Evolutionary conservation across 2,329 filamentous ascomycete genomes (phyloP), one percentile per base, ranked within the genome.

Genomic region (Colletotrichum sp.): DNA sequence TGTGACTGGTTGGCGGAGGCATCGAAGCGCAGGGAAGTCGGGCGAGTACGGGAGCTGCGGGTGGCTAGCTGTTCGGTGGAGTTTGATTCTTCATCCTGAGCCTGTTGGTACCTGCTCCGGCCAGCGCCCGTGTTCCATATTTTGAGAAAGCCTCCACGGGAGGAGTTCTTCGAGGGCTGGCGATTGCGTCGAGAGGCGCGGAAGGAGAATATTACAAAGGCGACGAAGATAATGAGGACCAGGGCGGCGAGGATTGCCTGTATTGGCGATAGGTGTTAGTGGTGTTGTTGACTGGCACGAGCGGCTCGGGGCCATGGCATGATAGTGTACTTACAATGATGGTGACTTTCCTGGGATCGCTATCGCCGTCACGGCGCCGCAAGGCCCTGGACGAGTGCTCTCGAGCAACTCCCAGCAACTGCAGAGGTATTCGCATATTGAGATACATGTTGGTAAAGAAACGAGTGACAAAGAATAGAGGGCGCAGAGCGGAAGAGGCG

Each of bases 161-260:
- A 24, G 8, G 30, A 63, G n/a, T 39, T 49, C 5, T 64, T 66
- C 2, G 64, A 36, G 34, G 21, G 63, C 15, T 88, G 84, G 71
- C 82, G 85, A 76, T 89, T 83, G 30, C 71, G 76, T 68, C 80
- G 81, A 18, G 80, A 52, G 64, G 75, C 75, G 52, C 81, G 80
- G 49, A 81, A 52, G 6, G 77, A 68, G 32, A 82, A 74, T 34
- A 78, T 69, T 44, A 78, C 57, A 55, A 79, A 75, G 52, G 73
- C 75, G 12, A 81, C 39, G 18, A 81, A 71, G 24, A 79, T 81
- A n/a, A 81, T 32, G 30, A 79, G 77, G 6, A 80, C 77, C 10
- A 83, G 68, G 16, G 80, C 65, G 62, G 69, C 79, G 10, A 79
- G 78, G n/a, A 82, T 78, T 70, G 80, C 79, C 81, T 83, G 55